Evolutionary conservation across 2,329 filamentous ascomycete species (phyloP).

Genomic region (Coniochaeta ligniaria): DNA sequence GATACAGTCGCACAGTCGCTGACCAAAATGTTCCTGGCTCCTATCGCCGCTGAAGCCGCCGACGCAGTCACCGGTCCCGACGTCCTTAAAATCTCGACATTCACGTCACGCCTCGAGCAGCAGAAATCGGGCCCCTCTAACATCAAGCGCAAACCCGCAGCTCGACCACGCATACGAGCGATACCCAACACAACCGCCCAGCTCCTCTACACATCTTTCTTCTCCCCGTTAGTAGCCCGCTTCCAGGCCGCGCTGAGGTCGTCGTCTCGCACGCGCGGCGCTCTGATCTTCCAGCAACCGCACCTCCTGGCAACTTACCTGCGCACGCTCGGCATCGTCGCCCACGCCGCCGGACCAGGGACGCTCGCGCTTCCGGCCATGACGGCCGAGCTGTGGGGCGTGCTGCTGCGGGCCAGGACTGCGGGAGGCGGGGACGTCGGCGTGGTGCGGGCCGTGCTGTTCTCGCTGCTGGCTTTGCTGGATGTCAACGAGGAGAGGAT

Average conservation of each 20-base stretch:
- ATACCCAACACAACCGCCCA: conserved; percentile 73
- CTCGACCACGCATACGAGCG: conserved; percentile 36
- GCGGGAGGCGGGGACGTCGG: conserved; percentile 52
- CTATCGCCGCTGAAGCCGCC: conserved; percentile 74
- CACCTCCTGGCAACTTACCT: conserved; percentile 73
- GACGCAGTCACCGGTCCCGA: conserved; percentile 75
- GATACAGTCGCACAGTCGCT: conserved; percentile 61
- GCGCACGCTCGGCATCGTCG: conserved; percentile 75
- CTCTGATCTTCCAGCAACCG: conserved; percentile 58
- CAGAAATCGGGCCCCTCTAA: conserved; percentile 9
- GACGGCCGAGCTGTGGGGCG: conserved; percentile 75
- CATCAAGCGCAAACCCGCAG: conserved; percentile 15
- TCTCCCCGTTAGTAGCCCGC: conserved; percentile 76
- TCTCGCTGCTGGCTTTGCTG: conserved; percentile 71
- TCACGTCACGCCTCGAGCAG: conserved; percentile 65
- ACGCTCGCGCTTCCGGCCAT: conserved; percentile 70
- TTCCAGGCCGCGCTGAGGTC: conserved; percentile 60
- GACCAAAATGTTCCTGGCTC: conserved; percentile 67
- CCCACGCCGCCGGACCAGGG: conserved; percentile 77
- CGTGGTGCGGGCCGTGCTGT: conserved; percentile 68
- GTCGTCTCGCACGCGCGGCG: conserved; percentile 34
- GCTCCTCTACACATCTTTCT: conserved; percentile 69
- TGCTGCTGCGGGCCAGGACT: conserved; percentile 60
- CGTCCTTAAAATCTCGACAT: conserved; percentile 80
- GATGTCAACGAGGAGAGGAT: conserved; percentile 73